These are phyloP conservation scores for Mucor irregularis DNA, from an alignment of 371 early-diverging fungal genomes.

Conservation along the genomic window DNA sequence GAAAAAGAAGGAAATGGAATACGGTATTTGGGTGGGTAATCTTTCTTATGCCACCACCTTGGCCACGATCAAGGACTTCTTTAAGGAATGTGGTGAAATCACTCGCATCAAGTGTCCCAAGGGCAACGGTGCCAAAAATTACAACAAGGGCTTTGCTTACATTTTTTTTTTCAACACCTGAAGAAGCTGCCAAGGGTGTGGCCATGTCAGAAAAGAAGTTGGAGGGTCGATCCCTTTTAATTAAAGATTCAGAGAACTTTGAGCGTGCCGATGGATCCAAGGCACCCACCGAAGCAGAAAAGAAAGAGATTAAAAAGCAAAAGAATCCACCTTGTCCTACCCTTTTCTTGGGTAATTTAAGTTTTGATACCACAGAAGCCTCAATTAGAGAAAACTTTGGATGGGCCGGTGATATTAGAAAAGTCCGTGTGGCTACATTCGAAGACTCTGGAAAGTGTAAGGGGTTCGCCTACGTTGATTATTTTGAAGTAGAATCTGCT, in stretches of 20 bases:
- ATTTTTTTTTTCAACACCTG: constrained; percentile 60
- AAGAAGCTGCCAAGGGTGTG: constrained; percentile 58
- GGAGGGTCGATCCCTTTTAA: constrained; percentile 65
- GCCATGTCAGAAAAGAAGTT: constrained; percentile 60
- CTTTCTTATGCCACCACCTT: constrained; percentile 61
- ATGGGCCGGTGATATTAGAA: constrained; percentile 64
- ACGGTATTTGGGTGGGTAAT: constrained; percentile 80
- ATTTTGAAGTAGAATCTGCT: constrained; percentile 61
- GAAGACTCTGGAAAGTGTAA: constrained; percentile 77
- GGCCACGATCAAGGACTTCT: constrained; percentile 57
- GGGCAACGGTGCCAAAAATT: constrained; percentile 41
- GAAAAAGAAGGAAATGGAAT: constrained; percentile 46
- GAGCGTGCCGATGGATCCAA: constrained; percentile 49
- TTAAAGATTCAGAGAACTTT: constrained; percentile 66
- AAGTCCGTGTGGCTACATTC: constrained; percentile 72
- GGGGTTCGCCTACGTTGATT: constrained; percentile 77
- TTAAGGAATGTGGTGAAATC: constrained; percentile 59
- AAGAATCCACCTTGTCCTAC: constrained; percentile 70
- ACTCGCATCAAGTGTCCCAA: constrained; percentile 72
- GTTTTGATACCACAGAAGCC: constrained; percentile 68
- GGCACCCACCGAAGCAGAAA: constrained; percentile 37
- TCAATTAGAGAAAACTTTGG: constrained; percentile 62
- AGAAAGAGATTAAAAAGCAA: constrained; percentile 43
- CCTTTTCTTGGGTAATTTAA: constrained; percentile 82
- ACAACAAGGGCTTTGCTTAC: constrained; percentile 48